Percentiles rank a stretch among this genome's conserved stretches.
Conservation (phyloP, 2,329 filamentous ascomycete species). For the Berkeleyomyces rouxiae region DNA sequence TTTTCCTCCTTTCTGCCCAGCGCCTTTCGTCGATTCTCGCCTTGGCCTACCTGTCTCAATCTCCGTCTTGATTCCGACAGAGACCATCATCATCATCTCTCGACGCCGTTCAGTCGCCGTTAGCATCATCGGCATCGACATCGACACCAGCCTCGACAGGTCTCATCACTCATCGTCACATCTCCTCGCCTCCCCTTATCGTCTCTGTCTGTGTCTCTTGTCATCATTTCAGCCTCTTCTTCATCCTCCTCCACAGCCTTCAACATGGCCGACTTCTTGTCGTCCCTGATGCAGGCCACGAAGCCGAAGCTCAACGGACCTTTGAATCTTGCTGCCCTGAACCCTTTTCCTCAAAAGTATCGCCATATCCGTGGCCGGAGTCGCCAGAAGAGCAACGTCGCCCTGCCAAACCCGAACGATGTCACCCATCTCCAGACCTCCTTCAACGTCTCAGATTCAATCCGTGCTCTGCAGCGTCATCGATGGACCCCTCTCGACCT, state of each 20-base stretch:
- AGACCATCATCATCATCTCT: not conserved
- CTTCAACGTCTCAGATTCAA: constrained; percentile 61
- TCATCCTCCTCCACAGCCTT: not conserved
- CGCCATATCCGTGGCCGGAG: constrained; percentile 24
- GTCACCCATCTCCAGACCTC: constrained; percentile 67
- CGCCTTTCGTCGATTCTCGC: not conserved
- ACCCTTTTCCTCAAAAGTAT: constrained; percentile 26
- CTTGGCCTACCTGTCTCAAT: not conserved
- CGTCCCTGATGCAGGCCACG: constrained; percentile 21
- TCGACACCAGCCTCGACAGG: not conserved
- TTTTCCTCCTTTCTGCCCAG: not conserved
- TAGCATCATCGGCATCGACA: not conserved
- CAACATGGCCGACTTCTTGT: constrained; percentile 24
- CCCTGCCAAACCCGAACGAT: constrained; percentile 30
- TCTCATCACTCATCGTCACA: not conserved
- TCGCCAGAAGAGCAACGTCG: constrained; percentile 24
- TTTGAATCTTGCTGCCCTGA: constrained; percentile 27
- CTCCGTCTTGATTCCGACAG: not conserved
- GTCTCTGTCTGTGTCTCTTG: too few relatives aligned
- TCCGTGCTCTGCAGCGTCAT: constrained; percentile 59
- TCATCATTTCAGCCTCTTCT: not conserved
- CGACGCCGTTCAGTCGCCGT: not conserved
- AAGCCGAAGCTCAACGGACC: constrained; percentile 28
- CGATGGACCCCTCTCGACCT: constrained; percentile 70
- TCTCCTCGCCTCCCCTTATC: not conserved